Evolutionary conservation across 139 green algal species (phyloP).

Genomic region (Coelastrella sp.): DNA sequence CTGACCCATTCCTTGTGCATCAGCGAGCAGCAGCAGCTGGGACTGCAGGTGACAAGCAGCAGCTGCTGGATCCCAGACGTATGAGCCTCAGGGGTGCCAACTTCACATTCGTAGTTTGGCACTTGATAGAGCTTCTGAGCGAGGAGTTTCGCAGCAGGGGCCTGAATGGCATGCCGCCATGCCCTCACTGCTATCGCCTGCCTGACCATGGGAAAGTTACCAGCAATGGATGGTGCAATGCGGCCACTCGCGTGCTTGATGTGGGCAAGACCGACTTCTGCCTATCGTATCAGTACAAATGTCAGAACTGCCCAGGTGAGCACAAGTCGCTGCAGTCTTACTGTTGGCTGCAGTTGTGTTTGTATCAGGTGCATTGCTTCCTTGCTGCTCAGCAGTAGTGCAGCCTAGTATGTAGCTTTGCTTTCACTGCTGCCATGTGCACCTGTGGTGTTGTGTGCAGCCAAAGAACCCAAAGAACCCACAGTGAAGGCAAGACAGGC

Average conservation of each 20-base stretch:
- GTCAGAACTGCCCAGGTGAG: background rate
- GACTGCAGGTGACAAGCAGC: background rate
- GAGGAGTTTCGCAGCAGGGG: background rate
- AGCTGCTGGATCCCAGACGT: background rate
- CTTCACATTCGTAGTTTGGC: background rate
- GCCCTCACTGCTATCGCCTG: background rate
- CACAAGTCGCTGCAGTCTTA: no score
- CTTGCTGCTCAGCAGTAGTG: no score
- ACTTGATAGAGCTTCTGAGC: background rate
- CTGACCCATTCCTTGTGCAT: no score
- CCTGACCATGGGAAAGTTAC: background rate
- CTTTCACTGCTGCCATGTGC: no score
- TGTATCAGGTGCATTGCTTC: no score
- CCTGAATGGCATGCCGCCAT: background rate
- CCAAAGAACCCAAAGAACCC: no score
- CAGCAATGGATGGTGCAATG: background rate
- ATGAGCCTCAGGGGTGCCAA: background rate
- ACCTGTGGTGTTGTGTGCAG: no score
- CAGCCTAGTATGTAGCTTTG: no score
- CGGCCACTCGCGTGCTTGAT: background rate
- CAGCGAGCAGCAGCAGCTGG: background rate
- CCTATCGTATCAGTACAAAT: background rate
- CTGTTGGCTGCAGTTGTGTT: no score
- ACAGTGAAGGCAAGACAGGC: background rate
- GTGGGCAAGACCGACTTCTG: background rate